phyloP scores from a whole-genome alignment of 73 alveolate genomes.

The Durusdinium trenchii region DNA sequence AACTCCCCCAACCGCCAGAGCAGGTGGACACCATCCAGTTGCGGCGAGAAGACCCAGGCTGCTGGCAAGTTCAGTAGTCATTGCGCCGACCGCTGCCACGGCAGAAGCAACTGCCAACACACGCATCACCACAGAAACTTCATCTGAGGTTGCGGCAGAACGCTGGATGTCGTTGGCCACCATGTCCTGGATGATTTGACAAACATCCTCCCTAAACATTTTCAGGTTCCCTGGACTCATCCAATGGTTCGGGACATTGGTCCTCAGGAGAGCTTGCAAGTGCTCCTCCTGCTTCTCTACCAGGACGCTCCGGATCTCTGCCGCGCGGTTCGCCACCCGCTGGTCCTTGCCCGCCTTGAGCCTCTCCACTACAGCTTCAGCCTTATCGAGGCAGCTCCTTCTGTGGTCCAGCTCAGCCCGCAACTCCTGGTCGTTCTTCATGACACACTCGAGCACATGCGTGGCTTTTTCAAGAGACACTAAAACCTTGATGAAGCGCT shows the following conservation, averaged over 20 bases:
- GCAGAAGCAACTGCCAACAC: background rate
- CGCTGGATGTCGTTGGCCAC: background rate
- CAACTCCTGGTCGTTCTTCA: background rate
- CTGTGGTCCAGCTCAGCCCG: background rate
- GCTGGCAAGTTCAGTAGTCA: too few relatives aligned
- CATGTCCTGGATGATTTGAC: background rate
- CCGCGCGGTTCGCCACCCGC: background rate
- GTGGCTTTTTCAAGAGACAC: background rate
- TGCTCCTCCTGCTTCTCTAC: background rate
- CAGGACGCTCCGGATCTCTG: background rate
- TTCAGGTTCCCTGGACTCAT: background rate
- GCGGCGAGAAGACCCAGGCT: too few relatives aligned
- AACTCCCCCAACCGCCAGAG: background rate
- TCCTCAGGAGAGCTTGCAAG: background rate
- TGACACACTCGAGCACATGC: background rate
- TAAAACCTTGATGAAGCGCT: background rate
- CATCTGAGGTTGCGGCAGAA: background rate
- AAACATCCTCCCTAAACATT: background rate
- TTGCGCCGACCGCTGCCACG: background rate
- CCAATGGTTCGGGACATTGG: background rate
- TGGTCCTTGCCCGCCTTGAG: background rate
- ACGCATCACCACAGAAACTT: background rate
- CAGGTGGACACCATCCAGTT: background rate
- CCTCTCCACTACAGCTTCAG: background rate
- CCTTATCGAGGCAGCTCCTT: background rate